These are phyloP conservation scores for Apostasia ramifera DNA, from an alignment of 106 monocot genomes.

Conservation along the genomic window DNA sequence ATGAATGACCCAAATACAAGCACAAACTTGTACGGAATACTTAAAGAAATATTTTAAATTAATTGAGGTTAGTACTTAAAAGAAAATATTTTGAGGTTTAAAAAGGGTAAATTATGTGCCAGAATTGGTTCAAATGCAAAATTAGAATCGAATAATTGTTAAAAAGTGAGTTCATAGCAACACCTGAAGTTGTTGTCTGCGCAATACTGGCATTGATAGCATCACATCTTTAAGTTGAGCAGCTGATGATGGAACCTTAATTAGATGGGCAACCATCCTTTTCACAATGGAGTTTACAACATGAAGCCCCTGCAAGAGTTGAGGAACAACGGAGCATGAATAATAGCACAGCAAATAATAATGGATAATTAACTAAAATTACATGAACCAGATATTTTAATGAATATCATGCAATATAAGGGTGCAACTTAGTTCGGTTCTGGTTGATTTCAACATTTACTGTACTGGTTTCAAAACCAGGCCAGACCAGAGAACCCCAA, in stretches of 20 bases:
- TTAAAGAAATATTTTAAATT: neutral
- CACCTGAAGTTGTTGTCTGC: slow-evolving; percentile 80
- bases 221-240: slow-evolving; percentile 68
- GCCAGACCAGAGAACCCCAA: too few species aligned
- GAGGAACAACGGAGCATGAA: neutral
- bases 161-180: neutral
- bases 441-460: too few species aligned
- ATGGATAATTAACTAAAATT: too few species aligned
- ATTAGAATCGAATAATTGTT: neutral
- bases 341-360: neutral
- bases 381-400: too few species aligned
- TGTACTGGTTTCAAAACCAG: too few species aligned
- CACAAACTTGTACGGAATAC: neutral
- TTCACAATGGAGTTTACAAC: slow-evolving; percentile 55
- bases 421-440: too few species aligned
- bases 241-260: slow-evolving; percentile 67
- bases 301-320: slow-evolving; percentile 37
- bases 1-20: neutral
- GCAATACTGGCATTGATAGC: slow-evolving; percentile 49
- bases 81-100: neutral
- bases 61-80: neutral
- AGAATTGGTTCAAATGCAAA: neutral
- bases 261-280: slow-evolving; percentile 67
- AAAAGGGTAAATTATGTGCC: neutral
- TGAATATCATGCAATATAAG: too few species aligned